Percentiles rank a stretch among this genome's conserved stretches.
Evolutionary conservation across 179 eudicot genomes (phyloP).

Genomic region (Corrigiola litoralis): DNA sequence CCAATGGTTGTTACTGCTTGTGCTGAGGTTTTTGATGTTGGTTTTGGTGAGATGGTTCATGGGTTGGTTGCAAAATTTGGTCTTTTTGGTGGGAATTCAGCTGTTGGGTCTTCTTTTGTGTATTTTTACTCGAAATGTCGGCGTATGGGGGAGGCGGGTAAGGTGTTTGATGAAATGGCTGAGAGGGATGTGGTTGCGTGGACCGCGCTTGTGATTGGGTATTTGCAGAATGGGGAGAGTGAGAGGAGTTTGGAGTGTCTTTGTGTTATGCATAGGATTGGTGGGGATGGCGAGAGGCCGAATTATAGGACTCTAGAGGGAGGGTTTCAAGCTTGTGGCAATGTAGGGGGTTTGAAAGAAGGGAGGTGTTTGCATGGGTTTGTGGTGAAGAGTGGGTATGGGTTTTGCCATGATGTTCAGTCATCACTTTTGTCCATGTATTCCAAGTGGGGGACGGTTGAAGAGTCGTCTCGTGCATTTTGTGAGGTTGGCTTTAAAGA

Average conservation of each 20-base stretch:
- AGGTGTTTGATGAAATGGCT: constrained; percentile 63
- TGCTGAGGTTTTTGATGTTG: constrained; percentile 39
- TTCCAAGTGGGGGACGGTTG: constrained; percentile 53
- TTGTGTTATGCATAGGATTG: constrained; percentile 52
- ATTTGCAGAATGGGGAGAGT: constrained; percentile 66
- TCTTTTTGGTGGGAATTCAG: constrained; percentile 41
- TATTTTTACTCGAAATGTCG: constrained; percentile 64
- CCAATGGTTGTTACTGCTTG: constrained; percentile 67
- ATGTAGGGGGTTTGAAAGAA: constrained; percentile 45
- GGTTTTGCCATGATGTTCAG: constrained; percentile 28
- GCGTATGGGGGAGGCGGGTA: constrained; percentile 41
- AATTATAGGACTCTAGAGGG: constrained; percentile 67
- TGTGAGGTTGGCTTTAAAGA: constrained; percentile 46
- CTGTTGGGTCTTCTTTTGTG: constrained; percentile 64
- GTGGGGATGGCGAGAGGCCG: constrained; percentile 43
- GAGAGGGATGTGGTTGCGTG: constrained; percentile 68
- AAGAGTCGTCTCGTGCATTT: constrained; percentile 46
- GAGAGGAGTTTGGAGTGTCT: constrained; percentile 49
- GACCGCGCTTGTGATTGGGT: constrained; percentile 72
- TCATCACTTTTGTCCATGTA: constrained; percentile 73
- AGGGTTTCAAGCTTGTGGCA: constrained; percentile 70
- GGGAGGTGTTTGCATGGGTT: constrained; percentile 67
- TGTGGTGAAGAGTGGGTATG: constrained; percentile 49
- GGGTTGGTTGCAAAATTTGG: constrained; percentile 52
- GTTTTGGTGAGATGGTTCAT: constrained; percentile 43